A percentile compares a stretch with the other conserved stretches of the same genome.
Conservation (phyloP, 495 filamentous ascomycete genomes). For the Hypoxylon intermedium region DNA sequence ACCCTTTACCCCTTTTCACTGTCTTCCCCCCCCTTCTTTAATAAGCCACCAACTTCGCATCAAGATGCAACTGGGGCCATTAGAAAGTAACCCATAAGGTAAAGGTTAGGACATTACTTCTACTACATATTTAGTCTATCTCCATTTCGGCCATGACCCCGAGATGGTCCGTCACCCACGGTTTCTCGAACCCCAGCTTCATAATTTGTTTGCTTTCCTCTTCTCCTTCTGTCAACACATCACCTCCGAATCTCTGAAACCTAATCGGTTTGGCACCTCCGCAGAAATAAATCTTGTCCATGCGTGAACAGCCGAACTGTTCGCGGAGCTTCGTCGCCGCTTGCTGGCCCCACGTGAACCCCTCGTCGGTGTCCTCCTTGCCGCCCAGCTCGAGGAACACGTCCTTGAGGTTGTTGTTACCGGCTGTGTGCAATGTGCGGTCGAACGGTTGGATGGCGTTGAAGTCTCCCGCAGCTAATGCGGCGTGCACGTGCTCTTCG, state of each 20-base stretch:
- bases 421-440: slow-evolving; percentile 47
- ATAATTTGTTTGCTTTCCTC: slow-evolving; percentile 32
- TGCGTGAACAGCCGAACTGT: slow-evolving; percentile 51
- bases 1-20: too few relatives aligned
- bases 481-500: slow-evolving; percentile 31
- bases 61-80: too few relatives aligned
- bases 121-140: too few relatives aligned
- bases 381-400: slow-evolving; percentile 59
- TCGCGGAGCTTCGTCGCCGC: slow-evolving; percentile 38
- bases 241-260: slow-evolving; percentile 51
- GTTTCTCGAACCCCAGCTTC: slow-evolving; percentile 32
- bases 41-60: too few relatives aligned
- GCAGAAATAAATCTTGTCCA: slow-evolving; percentile 57
- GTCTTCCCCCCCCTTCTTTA: too few relatives aligned
- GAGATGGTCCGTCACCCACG: slow-evolving; percentile 58
- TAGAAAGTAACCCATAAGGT: too few relatives aligned
- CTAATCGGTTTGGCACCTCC: slow-evolving; percentile 36
- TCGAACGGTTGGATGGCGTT: slow-evolving; percentile 63
- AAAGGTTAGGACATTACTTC: too few relatives aligned
- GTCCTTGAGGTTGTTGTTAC: slow-evolving; percentile 56
- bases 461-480: slow-evolving; percentile 55
- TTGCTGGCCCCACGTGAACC: slow-evolving; percentile 63
- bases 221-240: slow-evolving; percentile 10
- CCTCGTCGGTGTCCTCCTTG: slow-evolving; percentile 53
- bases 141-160: slow-evolving; percentile 51